Evolutionary conservation across 495 filamentous ascomycete genomes (phyloP), one percentile per base, ranked within the genome.

Genomic region (Penicillium paradoxum): DNA sequence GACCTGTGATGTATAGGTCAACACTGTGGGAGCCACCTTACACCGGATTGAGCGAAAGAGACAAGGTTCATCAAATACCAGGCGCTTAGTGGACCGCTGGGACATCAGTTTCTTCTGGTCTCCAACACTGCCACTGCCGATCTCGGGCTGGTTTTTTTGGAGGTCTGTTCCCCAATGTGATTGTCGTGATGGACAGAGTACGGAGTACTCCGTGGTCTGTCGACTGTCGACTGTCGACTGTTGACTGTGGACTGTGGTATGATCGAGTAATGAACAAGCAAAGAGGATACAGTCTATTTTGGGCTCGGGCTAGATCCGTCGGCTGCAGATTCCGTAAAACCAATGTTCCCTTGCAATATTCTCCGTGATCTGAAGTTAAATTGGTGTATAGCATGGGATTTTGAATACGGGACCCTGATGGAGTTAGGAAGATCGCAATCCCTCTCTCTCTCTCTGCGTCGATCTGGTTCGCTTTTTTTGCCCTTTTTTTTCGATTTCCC

Each of bases 321-420:
- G 68, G 68, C 59, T 68, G 65, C 63, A 67, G 63, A 65, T 63
- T 70, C 65, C 67, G 67, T 51, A 70, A 62, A 58, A 53, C 51
- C 53, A 53, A 46, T 53, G 46, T 58, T 48, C 7, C 7, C 47
- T 53, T 40, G 47, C 55, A 49, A 49, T 51, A 34, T 54, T 59
- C 53, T 60, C 61, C 58, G 57, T 58, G 63, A 70, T 70, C 65
- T 65, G n/a, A 47, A 60, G 45, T 34, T 50, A 34, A 11, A 8
- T 62, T 61, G 49, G 49, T 32, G 1, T 15, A 14, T n/a, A 14
- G 32, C 14, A 34, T 11, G 2, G 32, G 11, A n/a, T n/a, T 37
- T 37, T 18, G 14, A 44, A 57, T 56, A 56, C 52, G 54, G 60
- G 68, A 67, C 65, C 59, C 65, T 66, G 65, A 59, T 63, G 55